Evolutionary conservation across 2,329 filamentous ascomycete species (phyloP), one percentile per base, ranked within the genome.

Genomic region (Sclerotinia trifoliorum): DNA sequence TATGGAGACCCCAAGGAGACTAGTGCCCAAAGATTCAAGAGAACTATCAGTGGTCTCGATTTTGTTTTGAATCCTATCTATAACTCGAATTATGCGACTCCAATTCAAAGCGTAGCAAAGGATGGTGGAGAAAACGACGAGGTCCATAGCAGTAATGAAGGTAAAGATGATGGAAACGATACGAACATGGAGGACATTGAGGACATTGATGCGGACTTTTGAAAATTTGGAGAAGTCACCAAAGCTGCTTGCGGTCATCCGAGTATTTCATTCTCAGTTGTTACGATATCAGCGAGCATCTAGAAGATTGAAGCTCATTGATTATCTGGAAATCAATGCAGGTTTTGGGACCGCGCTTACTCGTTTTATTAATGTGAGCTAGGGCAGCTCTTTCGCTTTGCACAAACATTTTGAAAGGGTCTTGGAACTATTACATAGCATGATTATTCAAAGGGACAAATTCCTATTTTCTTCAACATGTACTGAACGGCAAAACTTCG

Each of bases 1-100:
- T 82, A 81, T 13, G 74, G 75, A 19, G 48, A 67, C 11, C 70
- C 73, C 3, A 71, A 68, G 49, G 58, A 70, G 6, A 74, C 74
- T 26, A 77, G 75, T 46, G 60, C 63, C 15, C 70, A 66, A 29
- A 71, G 75, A 42, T 75, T 73, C 51, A 62, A 57, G 19, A 67
- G 68, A 65, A 65, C 64, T 39, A 55, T 69, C 8, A 60, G 63
- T 8, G 69, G 70, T 48, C 44, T 62, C 24, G 44, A 70, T 17
- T 39, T 68, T 48, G 60, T 72, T 44, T 58, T 68, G 15, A 63
- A 68, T n/a, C 64, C 66, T n/a, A 32, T 68, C 7, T 35, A 65
- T 7, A 44, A 56, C 13, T 44, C 61, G 3, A 48, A 70, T 13
- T n/a, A 32, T n/a, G 13, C 17, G 19, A 29, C 35, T 15, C 35